A percentile compares a stretch with the other conserved stretches of the same genome.
Conservation (phyloP, 2,329 filamentous ascomycete genomes). For the Aspergillus brunneoviolaceus region DNA sequence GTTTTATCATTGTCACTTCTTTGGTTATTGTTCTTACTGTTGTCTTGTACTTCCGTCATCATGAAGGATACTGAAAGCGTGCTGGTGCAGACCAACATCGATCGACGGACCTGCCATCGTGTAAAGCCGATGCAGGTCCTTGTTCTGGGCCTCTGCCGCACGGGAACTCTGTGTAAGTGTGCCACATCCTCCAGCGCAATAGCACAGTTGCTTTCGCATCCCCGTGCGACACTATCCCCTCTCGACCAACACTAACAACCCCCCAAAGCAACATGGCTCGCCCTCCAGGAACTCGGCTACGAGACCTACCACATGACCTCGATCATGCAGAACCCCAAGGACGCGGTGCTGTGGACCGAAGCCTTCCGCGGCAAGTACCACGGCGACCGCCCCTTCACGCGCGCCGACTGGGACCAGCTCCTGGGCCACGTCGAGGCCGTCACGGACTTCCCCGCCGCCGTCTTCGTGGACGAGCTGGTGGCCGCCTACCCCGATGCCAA, state of each 20-base stretch:
- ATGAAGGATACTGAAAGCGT: conserved; percentile 13
- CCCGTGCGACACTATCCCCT: too few relatives aligned
- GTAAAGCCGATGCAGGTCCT: conserved; percentile 22
- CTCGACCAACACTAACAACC: background rate
- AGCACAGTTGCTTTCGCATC: too few relatives aligned
- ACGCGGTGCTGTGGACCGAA: conserved; percentile 14
- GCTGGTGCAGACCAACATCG: conserved; percentile 10
- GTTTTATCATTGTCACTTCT: background rate
- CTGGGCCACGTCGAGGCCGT: conserved; percentile 25
- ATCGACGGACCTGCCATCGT: conserved; percentile 15
- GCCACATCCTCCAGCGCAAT: background rate
- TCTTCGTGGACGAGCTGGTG: conserved; percentile 39
- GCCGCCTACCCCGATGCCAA: conserved; percentile 39
- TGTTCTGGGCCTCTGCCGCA: conserved; percentile 22
- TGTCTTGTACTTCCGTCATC: background rate
- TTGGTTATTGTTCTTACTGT: background rate
- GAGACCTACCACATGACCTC: conserved; percentile 23
- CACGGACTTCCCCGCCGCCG: conserved; percentile 31
- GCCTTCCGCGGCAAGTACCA: conserved; percentile 12
- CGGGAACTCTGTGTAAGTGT: conserved; percentile 22
- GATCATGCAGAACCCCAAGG: conserved; percentile 16
- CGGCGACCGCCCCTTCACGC: conserved; percentile 7
- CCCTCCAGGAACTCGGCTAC: conserved; percentile 25
- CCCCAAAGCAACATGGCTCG: conserved; percentile 15
- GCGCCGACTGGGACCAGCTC: conserved; percentile 31